Conservation (phyloP, 257 asterid species). For the Catharanthus roseus region DNA sequence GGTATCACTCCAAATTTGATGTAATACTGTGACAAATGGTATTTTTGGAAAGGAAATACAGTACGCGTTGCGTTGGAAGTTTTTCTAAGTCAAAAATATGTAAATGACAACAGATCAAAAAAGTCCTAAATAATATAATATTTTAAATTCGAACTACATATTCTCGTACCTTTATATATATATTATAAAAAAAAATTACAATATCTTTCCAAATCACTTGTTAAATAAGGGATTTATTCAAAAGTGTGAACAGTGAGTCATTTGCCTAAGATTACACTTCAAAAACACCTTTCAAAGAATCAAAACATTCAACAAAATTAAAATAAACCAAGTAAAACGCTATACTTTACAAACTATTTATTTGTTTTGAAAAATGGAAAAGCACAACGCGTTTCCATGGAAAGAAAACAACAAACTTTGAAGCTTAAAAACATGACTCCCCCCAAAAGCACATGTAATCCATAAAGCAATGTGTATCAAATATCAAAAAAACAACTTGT, state of each 20-base stretch:
- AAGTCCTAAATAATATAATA: no score
- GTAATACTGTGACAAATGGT: no score
- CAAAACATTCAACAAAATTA: not conserved
- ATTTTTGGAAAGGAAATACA: no score
- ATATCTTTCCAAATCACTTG: no score
- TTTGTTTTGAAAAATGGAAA: conserved; percentile 7
- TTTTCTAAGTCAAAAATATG: no score
- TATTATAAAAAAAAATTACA: no score
- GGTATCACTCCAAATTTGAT: no score
- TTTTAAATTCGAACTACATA: no score
- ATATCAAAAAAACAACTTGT: not conserved
- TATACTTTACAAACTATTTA: not conserved
- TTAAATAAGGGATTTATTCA: not conserved
- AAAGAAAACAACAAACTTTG: conserved; percentile 9
- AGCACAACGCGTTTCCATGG: conserved; percentile 11
- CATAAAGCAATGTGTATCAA: not conserved
- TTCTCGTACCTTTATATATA: no score
- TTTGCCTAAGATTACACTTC: not conserved
- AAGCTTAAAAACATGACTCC: not conserved
- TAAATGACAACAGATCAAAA: no score
- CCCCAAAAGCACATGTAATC: conserved; percentile 2
- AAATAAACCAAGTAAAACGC: not conserved
- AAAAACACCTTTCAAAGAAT: not conserved
- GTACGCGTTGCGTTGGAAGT: no score
- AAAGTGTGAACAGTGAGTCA: not conserved